Conservation (phyloP, 2,329 filamentous ascomycete genomes). For the Exophiala phaeomuriformis region DNA sequence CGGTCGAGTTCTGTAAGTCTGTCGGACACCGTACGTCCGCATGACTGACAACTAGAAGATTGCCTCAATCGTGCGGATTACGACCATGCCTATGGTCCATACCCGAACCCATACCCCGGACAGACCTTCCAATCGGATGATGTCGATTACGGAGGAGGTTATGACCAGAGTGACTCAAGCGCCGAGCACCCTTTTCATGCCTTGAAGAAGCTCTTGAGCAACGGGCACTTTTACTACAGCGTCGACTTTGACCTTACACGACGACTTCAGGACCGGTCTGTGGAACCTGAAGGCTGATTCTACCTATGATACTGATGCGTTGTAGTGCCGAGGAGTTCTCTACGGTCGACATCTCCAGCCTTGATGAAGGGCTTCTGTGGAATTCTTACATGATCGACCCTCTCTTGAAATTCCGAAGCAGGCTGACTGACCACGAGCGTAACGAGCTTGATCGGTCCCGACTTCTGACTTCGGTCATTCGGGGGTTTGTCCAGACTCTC, state of each 20-base stretch:
- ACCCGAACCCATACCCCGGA: conserved; percentile 47
- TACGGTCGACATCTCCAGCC: conserved; percentile 82
- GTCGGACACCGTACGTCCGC: neutral
- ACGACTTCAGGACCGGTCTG: conserved; percentile 75
- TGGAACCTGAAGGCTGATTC: conserved; percentile 12
- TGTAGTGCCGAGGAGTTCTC: conserved; percentile 63
- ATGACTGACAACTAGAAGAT: conserved; percentile 44
- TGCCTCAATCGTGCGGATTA: conserved; percentile 82
- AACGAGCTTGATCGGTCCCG: conserved; percentile 74
- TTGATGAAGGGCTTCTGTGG: conserved; percentile 91
- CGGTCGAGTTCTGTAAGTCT: conserved; percentile 66
- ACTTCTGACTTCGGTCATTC: conserved; percentile 86
- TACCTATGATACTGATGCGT: conserved; percentile 21
- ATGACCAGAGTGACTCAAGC: conserved; percentile 59
- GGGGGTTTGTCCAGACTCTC: conserved; percentile 83
- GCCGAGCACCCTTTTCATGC: conserved; percentile 85
- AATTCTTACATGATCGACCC: conserved; percentile 98
- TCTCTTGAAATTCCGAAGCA: conserved; percentile 78
- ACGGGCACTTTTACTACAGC: conserved; percentile 96
- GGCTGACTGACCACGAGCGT: conserved; percentile 67
- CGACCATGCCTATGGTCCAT: conserved; percentile 61
- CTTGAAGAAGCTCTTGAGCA: conserved; percentile 82
- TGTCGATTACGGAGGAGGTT: conserved; percentile 36
- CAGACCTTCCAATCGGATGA: conserved; percentile 50
- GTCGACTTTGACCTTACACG: conserved; percentile 97